Base-by-base conservation (phyloP, 805 yeast genomes). In the Blastobotrys chiropterorum region DNA sequence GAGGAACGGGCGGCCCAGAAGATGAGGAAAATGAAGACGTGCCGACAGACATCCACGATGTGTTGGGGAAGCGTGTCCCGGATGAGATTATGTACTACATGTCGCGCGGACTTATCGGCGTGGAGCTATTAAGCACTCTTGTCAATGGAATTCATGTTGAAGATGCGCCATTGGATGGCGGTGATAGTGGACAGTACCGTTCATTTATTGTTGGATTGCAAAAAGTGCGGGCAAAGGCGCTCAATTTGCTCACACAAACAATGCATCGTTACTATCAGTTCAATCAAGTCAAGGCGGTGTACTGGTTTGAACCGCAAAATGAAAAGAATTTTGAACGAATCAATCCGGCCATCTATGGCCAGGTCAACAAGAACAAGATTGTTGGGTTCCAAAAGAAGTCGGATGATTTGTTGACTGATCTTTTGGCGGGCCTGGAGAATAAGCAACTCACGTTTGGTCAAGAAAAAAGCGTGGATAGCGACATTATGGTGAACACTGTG, bases 221-320 rank as follows among this genome's bases (percentile, higher is more conserved):
- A 20, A 57, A 60, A 15, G 66, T 80, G 51, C 78, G 85, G 51
- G 83, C 84, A 50, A 75, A 77, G 59, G 82, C 83, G 49, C 72
- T 87, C 52, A 83, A 84, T 56, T 69, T 87, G 48, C 68, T 90
- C 19, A 80, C 95, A 14, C 82, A 80, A 58, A 78, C 83, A 21
- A 76, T 90, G 59, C 83, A 88, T 56, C 82, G 98, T 64, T 92
- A 87, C 68, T 89, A 82, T 65, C 97, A 90, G 64, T 83, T 79
- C 53, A 86, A 84, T 63, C 80, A 77, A 51, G 74, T 87, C 39
- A 70, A 74, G 44, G 78, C 77, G 21, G 65, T 70, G 15, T 78
- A 70, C 54, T 84, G 85, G 84, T 84, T 73, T 69, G 75, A 80
- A 56, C 64, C 68, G 15, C 53, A 60, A 43, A 49, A 59, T 7